Conservation (phyloP, 176 grass and related monocot species). For the Neostapfia colusana region DNA sequence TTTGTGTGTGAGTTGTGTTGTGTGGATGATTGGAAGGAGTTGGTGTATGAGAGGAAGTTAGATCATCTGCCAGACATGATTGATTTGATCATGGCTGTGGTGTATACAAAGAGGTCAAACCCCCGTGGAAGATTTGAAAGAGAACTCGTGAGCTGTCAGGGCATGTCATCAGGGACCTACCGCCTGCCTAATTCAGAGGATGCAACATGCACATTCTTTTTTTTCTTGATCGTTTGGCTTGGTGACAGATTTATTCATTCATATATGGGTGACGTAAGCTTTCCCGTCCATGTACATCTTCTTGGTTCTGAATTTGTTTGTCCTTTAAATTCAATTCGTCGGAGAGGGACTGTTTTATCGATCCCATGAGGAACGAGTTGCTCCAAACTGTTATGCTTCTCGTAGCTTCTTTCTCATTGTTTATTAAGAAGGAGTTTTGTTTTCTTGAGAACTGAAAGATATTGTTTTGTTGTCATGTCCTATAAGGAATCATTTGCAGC, state of each 20-base stretch:
- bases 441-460: background rate
- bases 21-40: constrained; percentile 16
- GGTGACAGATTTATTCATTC: background rate
- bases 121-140: constrained; percentile 11
- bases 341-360: background rate
- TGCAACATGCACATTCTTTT: background rate
- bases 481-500: background rate
- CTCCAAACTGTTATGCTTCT: background rate
- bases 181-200: constrained; percentile 29
- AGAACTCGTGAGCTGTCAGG: constrained; percentile 34
- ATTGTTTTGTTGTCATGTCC: background rate
- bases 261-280: background rate
- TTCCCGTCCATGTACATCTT: background rate
- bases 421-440: background rate
- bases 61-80: background rate
- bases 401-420: background rate
- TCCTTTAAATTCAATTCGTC: background rate
- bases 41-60: background rate
- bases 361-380: background rate
- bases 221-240: background rate
- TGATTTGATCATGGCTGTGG: constrained; percentile 30
- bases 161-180: constrained; percentile 12
- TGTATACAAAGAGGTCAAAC: constrained; percentile 39
- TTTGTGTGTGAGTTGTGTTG: background rate
- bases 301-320: background rate